Percentiles rank a stretch among this genome's conserved stretches.
These are phyloP conservation scores for Amaranthus cruentus DNA, from an alignment of 148 eudicot species.

Conservation along the genomic window DNA sequence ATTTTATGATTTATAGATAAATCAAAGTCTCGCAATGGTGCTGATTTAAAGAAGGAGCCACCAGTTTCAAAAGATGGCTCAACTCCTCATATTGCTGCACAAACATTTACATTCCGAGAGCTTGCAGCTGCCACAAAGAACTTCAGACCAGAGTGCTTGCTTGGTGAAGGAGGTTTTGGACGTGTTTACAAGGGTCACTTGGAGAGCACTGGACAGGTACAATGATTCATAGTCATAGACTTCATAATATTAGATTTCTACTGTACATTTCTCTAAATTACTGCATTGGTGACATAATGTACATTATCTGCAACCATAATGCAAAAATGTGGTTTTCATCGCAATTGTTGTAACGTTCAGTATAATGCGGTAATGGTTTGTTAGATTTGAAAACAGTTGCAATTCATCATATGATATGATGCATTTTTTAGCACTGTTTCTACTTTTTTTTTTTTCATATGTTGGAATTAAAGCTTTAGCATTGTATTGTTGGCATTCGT, in stretches of 20 bases:
- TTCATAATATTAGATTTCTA: background rate
- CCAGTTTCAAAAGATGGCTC: constrained; percentile 60
- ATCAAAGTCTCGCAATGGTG: constrained; percentile 52
- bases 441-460: too few relatives aligned
- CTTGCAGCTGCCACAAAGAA: constrained; percentile 91
- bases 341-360: too few relatives aligned
- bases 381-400: too few relatives aligned
- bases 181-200: constrained; percentile 90
- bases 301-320: background rate
- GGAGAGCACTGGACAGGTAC: constrained; percentile 91
- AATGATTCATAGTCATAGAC: constrained; percentile 6
- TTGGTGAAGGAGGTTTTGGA: constrained; percentile 99
- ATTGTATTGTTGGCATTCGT: too few relatives aligned
- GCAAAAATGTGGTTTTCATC: too few relatives aligned
- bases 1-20: constrained; percentile 42
- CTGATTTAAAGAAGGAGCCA: constrained; percentile 65
- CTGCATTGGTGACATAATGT: background rate
- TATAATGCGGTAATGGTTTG: too few relatives aligned
- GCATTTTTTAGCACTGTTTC: too few relatives aligned
- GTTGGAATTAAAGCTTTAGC: too few relatives aligned
- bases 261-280: background rate
- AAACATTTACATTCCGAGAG: constrained; percentile 87
- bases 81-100: constrained; percentile 84
- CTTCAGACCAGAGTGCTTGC: constrained; percentile 71
- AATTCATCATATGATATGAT: too few relatives aligned